phyloP scores from a whole-genome alignment of 2,329 filamentous ascomycete species.

The Zymoseptoria pseudotritici region DNA sequence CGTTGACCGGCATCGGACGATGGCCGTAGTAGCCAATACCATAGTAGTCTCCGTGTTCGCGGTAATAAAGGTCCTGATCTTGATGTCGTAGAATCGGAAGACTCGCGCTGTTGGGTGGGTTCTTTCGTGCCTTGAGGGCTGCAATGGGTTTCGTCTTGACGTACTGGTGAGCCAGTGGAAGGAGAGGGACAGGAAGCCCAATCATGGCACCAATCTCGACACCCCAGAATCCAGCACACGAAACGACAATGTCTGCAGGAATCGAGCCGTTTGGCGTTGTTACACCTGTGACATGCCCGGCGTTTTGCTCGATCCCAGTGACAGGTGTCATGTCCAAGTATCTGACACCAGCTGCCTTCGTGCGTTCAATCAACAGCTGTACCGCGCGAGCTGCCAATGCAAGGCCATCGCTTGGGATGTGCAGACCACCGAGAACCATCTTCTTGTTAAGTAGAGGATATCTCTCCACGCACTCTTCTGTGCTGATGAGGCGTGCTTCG shows the following conservation, averaged over 20 bases:
- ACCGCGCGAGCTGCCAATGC: constrained; percentile 56
- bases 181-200: constrained; percentile 49
- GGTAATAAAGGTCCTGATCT: constrained; percentile 57
- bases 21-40: constrained; percentile 61
- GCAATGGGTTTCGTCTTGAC: constrained; percentile 53
- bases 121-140: constrained; percentile 36
- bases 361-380: constrained; percentile 53
- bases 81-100: constrained; percentile 57
- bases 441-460: constrained; percentile 48
- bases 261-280: constrained; percentile 43
- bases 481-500: constrained; percentile 44
- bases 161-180: constrained; percentile 58
- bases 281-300: constrained; percentile 51
- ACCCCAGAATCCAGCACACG: constrained; percentile 60
- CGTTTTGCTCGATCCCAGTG: constrained; percentile 46
- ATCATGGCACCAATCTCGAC: constrained; percentile 58
- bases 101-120: constrained; percentile 42
- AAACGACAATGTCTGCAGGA: constrained; percentile 54
- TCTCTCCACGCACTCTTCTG: constrained; percentile 45
- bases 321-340: constrained; percentile 53
- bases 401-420: constrained; percentile 55
- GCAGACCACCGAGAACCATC: constrained; percentile 50
- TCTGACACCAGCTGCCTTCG: constrained; percentile 49
- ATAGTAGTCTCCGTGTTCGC: constrained; percentile 55
- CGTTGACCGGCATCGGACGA: constrained; percentile 53